Evolutionary conservation across 1,139 yeast species (phyloP), one percentile per base, ranked within the genome.

Genomic region (Debaryomyces udenii): DNA sequence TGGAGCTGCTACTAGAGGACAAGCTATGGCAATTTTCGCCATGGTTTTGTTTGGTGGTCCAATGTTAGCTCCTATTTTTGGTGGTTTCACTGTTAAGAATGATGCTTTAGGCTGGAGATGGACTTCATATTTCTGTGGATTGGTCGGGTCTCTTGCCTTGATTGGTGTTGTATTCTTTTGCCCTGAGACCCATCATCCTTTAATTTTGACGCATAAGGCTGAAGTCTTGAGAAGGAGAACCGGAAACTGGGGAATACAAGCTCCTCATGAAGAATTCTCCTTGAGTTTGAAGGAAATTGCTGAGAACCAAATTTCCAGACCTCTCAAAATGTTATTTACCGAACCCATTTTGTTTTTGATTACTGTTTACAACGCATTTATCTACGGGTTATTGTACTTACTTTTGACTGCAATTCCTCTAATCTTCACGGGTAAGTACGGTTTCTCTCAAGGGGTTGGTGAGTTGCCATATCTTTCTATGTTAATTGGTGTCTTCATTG

Each of bases 31-130:
- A n/a, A 47, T 81, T 17, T 86, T 86, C 55, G 68, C 86, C 2
- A 68, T 81, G 60, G 79, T 80, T 43, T 85, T 86, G 27, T 84
- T 86, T 52, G 76, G 79, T 36, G 93, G 93, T 37, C 96, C 96
- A 6, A 69, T 85, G 61, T 41, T 83, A 42, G 88, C 88, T 0
- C 96, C 96, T 3, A 77, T 85, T 40, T 70, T 79, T 41, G 64
- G 62, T 23, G 62, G 59, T 4, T 57, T 57, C 44, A 56, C 53
- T 6, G 56, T 47, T 3, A 57, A 59, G 43, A 53, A 47, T 46
- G 13, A 26, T 4, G 62, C 22, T 3, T 40, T 52, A 27, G 76
- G 78, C 33, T 77, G 82, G 82, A 62, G 82, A 50, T 77, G 81
- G 81, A 66, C 76, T 13, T 56, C 64, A 35, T 77, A 77, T 58